Percentiles rank a stretch among this genome's conserved stretches.
These are phyloP conservation scores for Deinandra increscens DNA, from an alignment of 129 eudicot species.

Conservation along the genomic window DNA sequence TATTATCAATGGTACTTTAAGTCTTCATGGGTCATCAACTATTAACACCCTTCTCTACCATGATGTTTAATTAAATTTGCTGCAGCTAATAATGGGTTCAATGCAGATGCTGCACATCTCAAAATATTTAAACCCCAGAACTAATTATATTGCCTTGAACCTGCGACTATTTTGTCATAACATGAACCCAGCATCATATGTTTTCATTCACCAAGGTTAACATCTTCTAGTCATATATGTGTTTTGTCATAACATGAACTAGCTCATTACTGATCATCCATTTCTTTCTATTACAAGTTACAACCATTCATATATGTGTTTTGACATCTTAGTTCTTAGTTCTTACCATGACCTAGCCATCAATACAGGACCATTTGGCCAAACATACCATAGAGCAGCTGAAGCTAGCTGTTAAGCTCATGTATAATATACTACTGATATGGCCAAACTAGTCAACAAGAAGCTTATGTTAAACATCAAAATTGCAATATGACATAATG, in stretches of 20 bases:
- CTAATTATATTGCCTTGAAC: not conserved
- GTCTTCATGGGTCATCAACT: slow-evolving; percentile 8
- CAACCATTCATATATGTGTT: not conserved
- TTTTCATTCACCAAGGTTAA: not conserved
- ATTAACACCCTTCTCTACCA: not conserved
- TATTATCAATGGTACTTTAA: not conserved
- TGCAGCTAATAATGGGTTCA: not conserved
- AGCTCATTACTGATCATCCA: slow-evolving; percentile 11
- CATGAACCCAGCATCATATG: slow-evolving; percentile 13
- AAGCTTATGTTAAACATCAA: slow-evolving; percentile 4
- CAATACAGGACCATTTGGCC: slow-evolving; percentile 17
- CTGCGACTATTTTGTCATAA: slow-evolving; percentile 1
- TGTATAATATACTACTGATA: not conserved
- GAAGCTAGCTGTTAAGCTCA: not conserved
- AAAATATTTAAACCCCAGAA: slow-evolving; percentile 1
- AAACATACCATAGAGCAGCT: not conserved
- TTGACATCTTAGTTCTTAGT: not conserved
- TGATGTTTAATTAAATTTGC: not conserved
- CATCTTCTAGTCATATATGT: too few relatives aligned
- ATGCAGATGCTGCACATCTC: slow-evolving; percentile 5
- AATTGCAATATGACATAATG: not conserved
- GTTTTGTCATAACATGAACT: too few relatives aligned
- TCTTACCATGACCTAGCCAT: slow-evolving; percentile 7
- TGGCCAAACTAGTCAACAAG: slow-evolving; percentile 4
- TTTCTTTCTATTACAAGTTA: slow-evolving; percentile 6